A percentile compares a stretch with the other conserved stretches of the same genome.
Evolutionary conservation across 768 basidiomycete genomes (phyloP).

Genomic region (Ramaria rubella): DNA sequence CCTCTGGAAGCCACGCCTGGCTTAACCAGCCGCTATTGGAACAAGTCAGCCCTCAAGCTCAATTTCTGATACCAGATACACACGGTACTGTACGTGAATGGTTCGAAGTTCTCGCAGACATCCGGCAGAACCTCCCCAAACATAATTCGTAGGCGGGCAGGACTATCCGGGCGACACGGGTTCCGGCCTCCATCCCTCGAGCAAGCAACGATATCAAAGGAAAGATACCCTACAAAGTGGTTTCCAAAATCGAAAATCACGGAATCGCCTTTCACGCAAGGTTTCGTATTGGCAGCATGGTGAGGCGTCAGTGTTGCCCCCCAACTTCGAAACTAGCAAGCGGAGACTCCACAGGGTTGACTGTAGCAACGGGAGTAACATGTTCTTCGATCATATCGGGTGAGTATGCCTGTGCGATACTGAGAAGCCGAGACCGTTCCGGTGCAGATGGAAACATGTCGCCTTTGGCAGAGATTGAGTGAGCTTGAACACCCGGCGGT

Average conservation of each 20-base stretch:
- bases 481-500: too few species aligned
- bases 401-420: not conserved
- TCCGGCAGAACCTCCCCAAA: slow-evolving; percentile 1
- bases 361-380: not conserved
- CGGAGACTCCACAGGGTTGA: not conserved
- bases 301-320: not conserved
- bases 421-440: not conserved
- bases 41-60: not conserved
- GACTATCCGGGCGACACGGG: not conserved
- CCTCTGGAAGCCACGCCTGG: not conserved
- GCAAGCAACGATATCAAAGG: not conserved
- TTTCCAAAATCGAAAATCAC: slow-evolving; percentile 2
- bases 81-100: not conserved
- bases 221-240: not conserved
- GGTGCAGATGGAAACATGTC: not conserved
- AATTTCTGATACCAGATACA: not conserved
- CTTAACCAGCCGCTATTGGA: not conserved
- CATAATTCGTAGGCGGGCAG: not conserved
- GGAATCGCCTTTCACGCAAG: not conserved
- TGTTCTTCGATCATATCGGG: not conserved
- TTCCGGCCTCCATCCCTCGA: not conserved
- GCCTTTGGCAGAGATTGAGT: not conserved
- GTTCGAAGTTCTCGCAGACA: not conserved
- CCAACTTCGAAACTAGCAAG: not conserved
- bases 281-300: not conserved